phyloP scores from a whole-genome alignment of 495 filamentous ascomycete species.

The Tirmania nivea region DNA sequence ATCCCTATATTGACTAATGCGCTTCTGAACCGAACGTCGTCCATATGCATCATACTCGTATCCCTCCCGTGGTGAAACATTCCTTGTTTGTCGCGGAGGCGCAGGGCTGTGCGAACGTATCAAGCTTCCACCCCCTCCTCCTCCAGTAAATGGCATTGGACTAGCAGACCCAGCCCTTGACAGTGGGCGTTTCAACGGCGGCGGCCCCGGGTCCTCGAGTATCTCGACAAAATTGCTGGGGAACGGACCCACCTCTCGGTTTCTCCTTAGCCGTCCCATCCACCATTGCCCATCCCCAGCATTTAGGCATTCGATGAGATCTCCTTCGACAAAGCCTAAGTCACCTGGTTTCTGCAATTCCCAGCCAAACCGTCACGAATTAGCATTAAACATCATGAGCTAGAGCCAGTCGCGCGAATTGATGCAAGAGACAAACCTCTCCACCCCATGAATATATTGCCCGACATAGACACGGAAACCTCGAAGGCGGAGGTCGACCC shows the following conservation, averaged over 20 bases:
- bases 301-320: constrained; percentile 93
- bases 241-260: constrained; percentile 76
- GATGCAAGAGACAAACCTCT: constrained; percentile 34
- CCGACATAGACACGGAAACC: constrained; percentile 90
- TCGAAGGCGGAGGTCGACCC: constrained; percentile 48
- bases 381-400: constrained; percentile 3
- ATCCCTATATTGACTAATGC: constrained; percentile 19
- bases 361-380: background rate
- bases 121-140: constrained; percentile 28
- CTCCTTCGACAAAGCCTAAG: constrained; percentile 88
- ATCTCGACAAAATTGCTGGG: constrained; percentile 95
- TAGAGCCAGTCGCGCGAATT: background rate
- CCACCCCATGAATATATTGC: constrained; percentile 94
- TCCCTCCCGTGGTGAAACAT: background rate
- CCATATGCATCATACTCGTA: constrained; percentile 2
- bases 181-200: constrained; percentile 37
- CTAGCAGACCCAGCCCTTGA: constrained; percentile 44
- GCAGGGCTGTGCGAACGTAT: constrained; percentile 10
- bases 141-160: constrained; percentile 30
- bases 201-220: constrained; percentile 42
- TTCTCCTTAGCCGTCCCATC: constrained; percentile 74
- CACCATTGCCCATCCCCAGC: constrained; percentile 96
- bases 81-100: background rate
- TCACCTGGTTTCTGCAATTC: constrained; percentile 56
- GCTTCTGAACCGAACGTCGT: constrained; percentile 15